These are phyloP conservation scores for Artomyces pyxidatus DNA, from an alignment of 768 basidiomycete genomes.

Conservation along the genomic window DNA sequence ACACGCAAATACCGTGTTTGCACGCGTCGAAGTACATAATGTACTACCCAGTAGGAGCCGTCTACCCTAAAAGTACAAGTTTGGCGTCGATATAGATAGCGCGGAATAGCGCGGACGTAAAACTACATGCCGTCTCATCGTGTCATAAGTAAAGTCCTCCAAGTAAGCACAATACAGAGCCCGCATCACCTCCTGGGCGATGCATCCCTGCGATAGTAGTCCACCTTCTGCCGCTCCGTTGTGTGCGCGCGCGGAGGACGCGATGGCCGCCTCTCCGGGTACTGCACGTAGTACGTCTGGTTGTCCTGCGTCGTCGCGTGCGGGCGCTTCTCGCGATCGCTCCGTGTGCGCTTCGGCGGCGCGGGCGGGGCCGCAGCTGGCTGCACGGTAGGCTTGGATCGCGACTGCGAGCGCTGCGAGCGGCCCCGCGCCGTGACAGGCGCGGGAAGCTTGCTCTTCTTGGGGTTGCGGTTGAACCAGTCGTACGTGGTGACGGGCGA, in stretches of 20 bases:
- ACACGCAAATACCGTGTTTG: too few species aligned
- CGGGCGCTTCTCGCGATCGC: slow-evolving; percentile 6
- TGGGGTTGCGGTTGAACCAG: slow-evolving; percentile 45
- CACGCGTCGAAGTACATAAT: too few species aligned
- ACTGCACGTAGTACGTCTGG: slow-evolving; percentile 13
- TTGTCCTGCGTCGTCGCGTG: slow-evolving; percentile 1
- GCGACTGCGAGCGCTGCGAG: slow-evolving; percentile 9
- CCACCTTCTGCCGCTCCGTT: slow-evolving; percentile 19
- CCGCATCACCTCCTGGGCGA: slow-evolving; percentile 22
- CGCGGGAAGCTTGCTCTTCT: slow-evolving; percentile 32
- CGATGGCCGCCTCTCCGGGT: slow-evolving; percentile 4
- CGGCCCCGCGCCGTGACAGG: slow-evolving; percentile 30
- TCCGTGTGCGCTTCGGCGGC: not conserved
- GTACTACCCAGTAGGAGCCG: too few species aligned
- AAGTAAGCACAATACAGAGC: not conserved
- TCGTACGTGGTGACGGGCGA: slow-evolving; percentile 62
- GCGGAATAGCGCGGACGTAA: not conserved
- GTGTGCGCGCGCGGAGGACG: slow-evolving; percentile 6
- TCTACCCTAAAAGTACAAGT: not conserved
- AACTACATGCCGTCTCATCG: not conserved
- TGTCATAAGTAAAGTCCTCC: too few species aligned
- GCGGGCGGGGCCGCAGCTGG: slow-evolving; percentile 4
- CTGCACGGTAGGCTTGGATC: not conserved
- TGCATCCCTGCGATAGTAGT: slow-evolving; percentile 26
- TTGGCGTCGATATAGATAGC: not conserved